These are phyloP conservation scores for Bullera alba DNA, from an alignment of 768 basidiomycete genomes.

Conservation along the genomic window DNA sequence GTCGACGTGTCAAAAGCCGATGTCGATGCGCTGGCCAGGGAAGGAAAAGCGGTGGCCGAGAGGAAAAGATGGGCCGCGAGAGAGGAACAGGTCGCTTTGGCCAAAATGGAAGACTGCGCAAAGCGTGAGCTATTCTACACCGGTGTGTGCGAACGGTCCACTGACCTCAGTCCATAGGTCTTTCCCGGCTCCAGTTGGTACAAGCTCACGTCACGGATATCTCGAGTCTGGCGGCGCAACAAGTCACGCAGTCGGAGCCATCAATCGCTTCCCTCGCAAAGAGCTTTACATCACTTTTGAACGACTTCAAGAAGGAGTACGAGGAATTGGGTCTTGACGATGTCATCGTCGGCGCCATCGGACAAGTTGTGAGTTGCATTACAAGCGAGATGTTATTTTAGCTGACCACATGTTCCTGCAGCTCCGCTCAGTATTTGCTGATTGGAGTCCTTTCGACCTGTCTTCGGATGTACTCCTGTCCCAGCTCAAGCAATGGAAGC, in stretches of 20 bases:
- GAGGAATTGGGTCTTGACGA: conserved; percentile 76
- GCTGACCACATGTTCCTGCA: conserved; percentile 36
- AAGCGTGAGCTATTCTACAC: conserved; percentile 52
- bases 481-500: conserved; percentile 43
- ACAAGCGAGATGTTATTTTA: background rate
- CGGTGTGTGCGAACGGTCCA: conserved; percentile 3
- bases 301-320: conserved; percentile 66
- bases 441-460: conserved; percentile 79
- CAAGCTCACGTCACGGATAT: conserved; percentile 70
- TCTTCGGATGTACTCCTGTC: conserved; percentile 50
- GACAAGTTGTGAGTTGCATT: conserved; percentile 56
- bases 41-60: conserved; percentile 76
- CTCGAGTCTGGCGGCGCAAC: conserved; percentile 56
- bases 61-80: conserved; percentile 63
- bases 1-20: conserved; percentile 73
- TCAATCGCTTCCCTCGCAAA: conserved; percentile 68
- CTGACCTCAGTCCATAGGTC: conserved; percentile 52
- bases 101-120: conserved; percentile 68
- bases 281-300: conserved; percentile 63
- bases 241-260: conserved; percentile 60
- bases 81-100: conserved; percentile 66
- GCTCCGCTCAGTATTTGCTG: conserved; percentile 64
- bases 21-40: conserved; percentile 78
- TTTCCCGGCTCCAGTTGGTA: conserved; percentile 68
- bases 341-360: conserved; percentile 83